phyloP scores from a whole-genome alignment of 108 stramenopile species.

The Bacterosira constricta region DNA sequence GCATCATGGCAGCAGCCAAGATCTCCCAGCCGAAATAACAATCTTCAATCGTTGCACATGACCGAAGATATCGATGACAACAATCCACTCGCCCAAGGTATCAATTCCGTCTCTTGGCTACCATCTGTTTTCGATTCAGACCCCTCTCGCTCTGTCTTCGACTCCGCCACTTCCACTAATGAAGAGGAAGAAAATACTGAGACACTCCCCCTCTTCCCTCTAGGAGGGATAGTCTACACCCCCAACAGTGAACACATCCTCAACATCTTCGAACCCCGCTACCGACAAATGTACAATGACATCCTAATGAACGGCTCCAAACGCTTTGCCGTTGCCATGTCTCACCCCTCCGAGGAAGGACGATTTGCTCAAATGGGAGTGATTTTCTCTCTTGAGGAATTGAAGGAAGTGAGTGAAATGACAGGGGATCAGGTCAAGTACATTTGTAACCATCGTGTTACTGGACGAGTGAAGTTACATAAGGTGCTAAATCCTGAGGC shows the following conservation, averaged over 20 bases:
- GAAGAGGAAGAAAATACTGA: constrained; percentile 29
- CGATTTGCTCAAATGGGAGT: constrained; percentile 83
- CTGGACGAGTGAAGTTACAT: constrained; percentile 76
- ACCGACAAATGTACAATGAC: constrained; percentile 90
- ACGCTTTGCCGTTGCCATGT: constrained; percentile 80
- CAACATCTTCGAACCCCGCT: constrained; percentile 92
- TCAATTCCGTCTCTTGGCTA: constrained; percentile 84
- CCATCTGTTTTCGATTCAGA: constrained; percentile 58
- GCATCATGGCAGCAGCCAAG: no score
- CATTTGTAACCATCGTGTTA: constrained; percentile 87
- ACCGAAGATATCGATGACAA: constrained; percentile 38
- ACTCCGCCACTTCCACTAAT: constrained; percentile 5
- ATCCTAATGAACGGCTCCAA: constrained; percentile 88
- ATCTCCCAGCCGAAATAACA: no score
- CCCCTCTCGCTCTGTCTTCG: constrained; percentile 36
- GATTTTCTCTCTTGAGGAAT: constrained; percentile 78
- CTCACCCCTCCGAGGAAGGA: constrained; percentile 74
- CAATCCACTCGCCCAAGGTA: constrained; percentile 67
- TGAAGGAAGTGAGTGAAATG: constrained; percentile 86
- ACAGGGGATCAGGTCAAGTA: constrained; percentile 87
- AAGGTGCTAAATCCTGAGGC: constrained; percentile 77
- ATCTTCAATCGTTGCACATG: constrained; percentile 16
- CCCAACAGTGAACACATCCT: constrained; percentile 88
- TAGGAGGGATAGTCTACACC: constrained; percentile 86
- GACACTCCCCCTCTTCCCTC: constrained; percentile 83